Evolutionary conservation across 73 alveolate species (phyloP).

Genomic region (Stentor coeruleus): DNA sequence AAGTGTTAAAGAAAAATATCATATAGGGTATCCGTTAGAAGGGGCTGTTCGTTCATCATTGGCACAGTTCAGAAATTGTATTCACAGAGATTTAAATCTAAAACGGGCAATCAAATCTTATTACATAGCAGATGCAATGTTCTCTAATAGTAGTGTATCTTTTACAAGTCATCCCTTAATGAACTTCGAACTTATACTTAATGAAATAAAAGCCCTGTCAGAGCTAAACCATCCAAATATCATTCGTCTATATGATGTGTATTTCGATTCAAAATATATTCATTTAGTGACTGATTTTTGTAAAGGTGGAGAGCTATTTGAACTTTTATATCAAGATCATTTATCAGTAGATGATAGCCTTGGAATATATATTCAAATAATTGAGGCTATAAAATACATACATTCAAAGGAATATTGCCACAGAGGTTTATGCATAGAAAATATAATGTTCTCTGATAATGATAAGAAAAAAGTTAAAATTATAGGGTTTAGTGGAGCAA

Average conservation of each 20-base stretch:
- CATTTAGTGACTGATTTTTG: background rate
- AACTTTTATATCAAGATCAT: background rate
- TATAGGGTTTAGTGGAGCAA: background rate
- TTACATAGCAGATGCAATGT: background rate
- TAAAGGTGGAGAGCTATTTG: conserved; percentile 11
- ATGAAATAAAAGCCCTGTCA: background rate
- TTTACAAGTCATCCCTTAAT: background rate
- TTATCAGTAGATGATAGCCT: background rate
- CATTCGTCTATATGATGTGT: background rate
- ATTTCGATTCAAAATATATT: background rate
- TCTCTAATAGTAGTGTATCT: background rate
- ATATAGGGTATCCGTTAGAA: background rate
- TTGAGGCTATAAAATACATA: background rate
- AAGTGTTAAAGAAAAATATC: conserved; percentile 1
- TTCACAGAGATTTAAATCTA: background rate
- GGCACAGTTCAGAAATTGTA: background rate
- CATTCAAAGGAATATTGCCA: background rate
- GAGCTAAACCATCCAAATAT: background rate
- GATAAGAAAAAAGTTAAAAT: background rate
- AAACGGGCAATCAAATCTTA: background rate
- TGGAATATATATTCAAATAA: background rate
- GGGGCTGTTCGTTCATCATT: background rate
- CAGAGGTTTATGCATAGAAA: background rate
- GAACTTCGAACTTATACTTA: background rate
- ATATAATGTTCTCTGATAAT: background rate